Evolutionary conservation across 495 filamentous ascomycete species (phyloP), one percentile per base, ranked within the genome.

Genomic region (Hyaloscypha hepaticicola): DNA sequence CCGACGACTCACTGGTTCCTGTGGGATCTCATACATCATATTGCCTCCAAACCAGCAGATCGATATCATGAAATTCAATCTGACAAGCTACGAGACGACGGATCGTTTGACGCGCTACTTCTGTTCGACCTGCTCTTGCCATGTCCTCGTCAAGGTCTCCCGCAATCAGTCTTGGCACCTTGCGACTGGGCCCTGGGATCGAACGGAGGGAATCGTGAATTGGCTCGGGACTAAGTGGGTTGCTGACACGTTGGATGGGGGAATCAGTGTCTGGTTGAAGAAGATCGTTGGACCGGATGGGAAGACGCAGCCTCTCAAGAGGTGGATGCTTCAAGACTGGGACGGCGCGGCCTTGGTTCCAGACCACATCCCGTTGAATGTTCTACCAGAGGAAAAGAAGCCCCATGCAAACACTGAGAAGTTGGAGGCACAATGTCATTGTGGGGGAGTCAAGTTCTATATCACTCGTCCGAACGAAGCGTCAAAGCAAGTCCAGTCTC

Each of bases 111-210:
- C 77, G 22, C 84, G 85, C n/a, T 83, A 84, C 66, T 90, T 90
- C 73, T 93, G 90, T 73, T 67, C 71, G n/a, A 84, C 74, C 16
- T 93, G 90, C 65, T 88, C 88, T 31, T 83, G 85, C 27, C 86
- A 90, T 66, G 76, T 87, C 66, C 86, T 88, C 59, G 70, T 73
- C 53, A 70, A 73, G 5, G 72, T 74, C 49, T 50, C 60, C 28
- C 66, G 70, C 59, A 62, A 72, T 3, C 67, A 58, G 6, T 31
- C 25, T n/a, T 66, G 66, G 59, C 63, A 68, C 24, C 64, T 66
- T 14, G 63, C 72, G 24, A 68, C 70, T 8, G 70, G 67, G 14
- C 45, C 68, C 27, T 65, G 31, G 59, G 65, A 72, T 45, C 61
- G 64, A 50, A 62, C 64, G 1, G 64, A 67, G 19, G 64, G 60